These are phyloP conservation scores for Gonium pectorale DNA, from an alignment of 139 green algal genomes.

Conservation along the genomic window DNA sequence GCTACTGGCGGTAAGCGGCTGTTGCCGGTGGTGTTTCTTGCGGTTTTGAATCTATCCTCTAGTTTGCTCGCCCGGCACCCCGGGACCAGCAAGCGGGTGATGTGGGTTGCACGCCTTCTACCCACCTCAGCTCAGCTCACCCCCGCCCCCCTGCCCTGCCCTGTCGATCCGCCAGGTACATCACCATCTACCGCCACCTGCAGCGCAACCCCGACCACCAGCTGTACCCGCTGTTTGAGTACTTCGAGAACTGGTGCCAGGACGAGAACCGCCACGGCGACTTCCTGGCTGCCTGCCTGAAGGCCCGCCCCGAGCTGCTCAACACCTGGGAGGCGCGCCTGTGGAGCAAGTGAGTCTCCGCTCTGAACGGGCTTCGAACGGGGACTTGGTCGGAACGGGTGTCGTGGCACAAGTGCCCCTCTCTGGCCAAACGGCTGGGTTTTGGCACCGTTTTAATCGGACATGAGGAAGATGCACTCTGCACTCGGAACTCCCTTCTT, in stretches of 20 bases:
- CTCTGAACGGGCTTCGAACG: neutral
- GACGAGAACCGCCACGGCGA: slow-evolving; percentile 81
- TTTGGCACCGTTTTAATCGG: too few relatives aligned
- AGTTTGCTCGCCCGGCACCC: neutral
- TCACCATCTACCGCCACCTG: slow-evolving; percentile 67
- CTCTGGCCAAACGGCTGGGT: neutral
- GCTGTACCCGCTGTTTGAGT: slow-evolving; percentile 98
- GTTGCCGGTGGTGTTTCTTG: neutral
- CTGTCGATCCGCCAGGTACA: slow-evolving; percentile 46
- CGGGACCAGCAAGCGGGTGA: neutral
- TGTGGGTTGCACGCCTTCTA: neutral
- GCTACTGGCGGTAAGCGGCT: slow-evolving; percentile 90
- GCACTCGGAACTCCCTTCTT: too few relatives aligned
- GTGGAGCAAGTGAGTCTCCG: slow-evolving; percentile 75
- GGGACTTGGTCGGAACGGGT: neutral
- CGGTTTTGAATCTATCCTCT: neutral
- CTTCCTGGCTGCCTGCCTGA: slow-evolving; percentile 95
- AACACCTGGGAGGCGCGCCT: slow-evolving; percentile 76
- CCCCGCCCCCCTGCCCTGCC: neutral
- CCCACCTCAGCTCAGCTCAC: neutral
- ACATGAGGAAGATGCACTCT: too few relatives aligned
- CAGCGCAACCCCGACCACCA: slow-evolving; percentile 93
- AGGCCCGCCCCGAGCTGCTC: slow-evolving; percentile 90
- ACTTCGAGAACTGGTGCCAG: slow-evolving; percentile 99
- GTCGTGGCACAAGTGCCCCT: neutral